Evolutionary conservation across 2,329 filamentous ascomycete genomes (phyloP).

Genomic region (Gnomoniopsis sp.): DNA sequence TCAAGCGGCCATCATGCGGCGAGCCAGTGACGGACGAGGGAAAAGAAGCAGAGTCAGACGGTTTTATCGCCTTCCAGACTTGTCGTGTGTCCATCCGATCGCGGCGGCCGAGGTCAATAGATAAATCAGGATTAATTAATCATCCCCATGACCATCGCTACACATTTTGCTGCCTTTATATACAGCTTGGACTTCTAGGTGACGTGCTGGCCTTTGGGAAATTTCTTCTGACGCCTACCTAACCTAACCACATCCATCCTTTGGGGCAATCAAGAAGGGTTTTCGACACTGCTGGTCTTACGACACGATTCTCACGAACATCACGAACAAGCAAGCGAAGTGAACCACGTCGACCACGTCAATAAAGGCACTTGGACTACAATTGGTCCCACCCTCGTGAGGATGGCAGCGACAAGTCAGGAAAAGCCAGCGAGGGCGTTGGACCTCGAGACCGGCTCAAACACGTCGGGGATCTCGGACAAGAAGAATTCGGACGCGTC

Average conservation of each 20-base stretch:
- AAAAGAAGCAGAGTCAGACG: constrained; percentile 1
- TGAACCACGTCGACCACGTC: neutral
- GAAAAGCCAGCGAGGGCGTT: constrained; percentile 4
- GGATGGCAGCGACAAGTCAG: neutral
- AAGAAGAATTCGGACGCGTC: neutral
- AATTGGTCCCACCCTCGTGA: neutral
- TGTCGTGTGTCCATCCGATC: constrained; percentile 4
- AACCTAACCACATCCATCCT: neutral
- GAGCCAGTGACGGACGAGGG: neutral
- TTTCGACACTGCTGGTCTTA: neutral
- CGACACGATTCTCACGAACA: neutral
- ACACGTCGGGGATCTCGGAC: neutral
- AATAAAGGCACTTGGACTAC: neutral
- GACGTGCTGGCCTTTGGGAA: neutral
- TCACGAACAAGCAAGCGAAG: neutral
- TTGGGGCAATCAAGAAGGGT: neutral
- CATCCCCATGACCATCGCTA: neutral
- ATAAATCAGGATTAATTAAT: neutral
- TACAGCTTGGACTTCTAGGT: neutral
- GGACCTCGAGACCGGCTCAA: constrained; percentile 12
- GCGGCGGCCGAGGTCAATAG: constrained; percentile 3
- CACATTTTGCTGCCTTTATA: neutral
- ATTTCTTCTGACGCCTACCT: neutral
- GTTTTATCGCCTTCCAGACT: constrained; percentile 4
- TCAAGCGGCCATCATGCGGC: constrained; percentile 4